Conservation (phyloP, 2,329 filamentous ascomycete genomes). For the Verticillium alfalfae region DNA sequence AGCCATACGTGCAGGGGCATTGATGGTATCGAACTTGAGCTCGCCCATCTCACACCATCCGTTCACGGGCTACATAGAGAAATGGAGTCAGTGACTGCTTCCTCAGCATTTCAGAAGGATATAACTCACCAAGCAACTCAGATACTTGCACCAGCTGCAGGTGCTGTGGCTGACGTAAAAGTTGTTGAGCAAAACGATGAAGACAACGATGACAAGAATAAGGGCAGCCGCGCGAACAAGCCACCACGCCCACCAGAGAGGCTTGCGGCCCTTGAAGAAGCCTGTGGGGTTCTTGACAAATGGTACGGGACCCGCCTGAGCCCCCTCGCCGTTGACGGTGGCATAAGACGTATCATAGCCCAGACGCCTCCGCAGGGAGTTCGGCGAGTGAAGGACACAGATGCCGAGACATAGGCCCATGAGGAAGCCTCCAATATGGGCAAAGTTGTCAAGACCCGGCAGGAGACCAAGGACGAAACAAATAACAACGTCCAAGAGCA, state of each 20-base stretch:
- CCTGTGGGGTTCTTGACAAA: conserved; percentile 60
- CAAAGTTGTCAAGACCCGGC: conserved; percentile 93
- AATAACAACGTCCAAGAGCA: conserved; percentile 78
- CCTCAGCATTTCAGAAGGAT: neutral
- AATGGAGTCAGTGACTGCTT: conserved; percentile 13
- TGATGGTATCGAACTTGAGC: conserved; percentile 10
- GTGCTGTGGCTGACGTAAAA: conserved; percentile 76
- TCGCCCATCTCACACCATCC: conserved; percentile 58
- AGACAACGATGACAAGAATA: conserved; percentile 74
- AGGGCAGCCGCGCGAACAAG: conserved; percentile 73
- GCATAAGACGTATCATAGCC: conserved; percentile 68
- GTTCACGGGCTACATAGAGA: conserved; percentile 47
- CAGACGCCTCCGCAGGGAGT: conserved; percentile 68
- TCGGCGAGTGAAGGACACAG: conserved; percentile 83
- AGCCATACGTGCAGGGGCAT: neutral
- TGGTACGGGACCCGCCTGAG: conserved; percentile 37
- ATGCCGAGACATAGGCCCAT: conserved; percentile 87
- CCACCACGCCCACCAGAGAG: conserved; percentile 98
- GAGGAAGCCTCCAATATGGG: conserved; percentile 91
- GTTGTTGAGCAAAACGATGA: conserved; percentile 82
- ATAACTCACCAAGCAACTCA: conserved; percentile 81
- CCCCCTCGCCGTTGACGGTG: conserved; percentile 50
- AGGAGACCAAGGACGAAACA: conserved; percentile 89
- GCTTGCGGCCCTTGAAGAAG: conserved; percentile 90
- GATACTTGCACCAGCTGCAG: conserved; percentile 90